These are phyloP conservation scores for Annona cherimola DNA, from an alignment of 164 flowering plant species.

Conservation along the genomic window DNA sequence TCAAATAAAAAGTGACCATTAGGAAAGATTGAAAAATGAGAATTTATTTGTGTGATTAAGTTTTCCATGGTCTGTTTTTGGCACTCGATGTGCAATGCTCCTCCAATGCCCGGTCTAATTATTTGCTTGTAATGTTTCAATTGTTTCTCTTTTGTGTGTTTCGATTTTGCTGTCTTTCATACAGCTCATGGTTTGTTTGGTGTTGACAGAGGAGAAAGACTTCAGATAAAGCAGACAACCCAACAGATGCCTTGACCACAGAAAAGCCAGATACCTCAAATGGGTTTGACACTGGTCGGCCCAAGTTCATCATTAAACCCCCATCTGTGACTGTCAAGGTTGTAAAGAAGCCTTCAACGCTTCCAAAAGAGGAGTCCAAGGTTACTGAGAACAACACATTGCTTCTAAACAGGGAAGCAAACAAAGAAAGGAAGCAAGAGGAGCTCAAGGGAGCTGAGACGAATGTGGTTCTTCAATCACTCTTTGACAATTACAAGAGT, in stretches of 20 bases:
- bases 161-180: not conserved
- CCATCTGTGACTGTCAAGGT: slow-evolving; percentile 6
- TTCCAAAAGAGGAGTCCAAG: not conserved
- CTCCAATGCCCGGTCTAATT: no score
- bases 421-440: slow-evolving; percentile 4
- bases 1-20: no score
- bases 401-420: not conserved
- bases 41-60: no score
- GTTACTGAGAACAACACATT: no score
- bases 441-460: not conserved
- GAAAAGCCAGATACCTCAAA: slow-evolving; percentile 11
- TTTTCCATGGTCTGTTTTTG: no score
- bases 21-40: no score
- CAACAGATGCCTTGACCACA: slow-evolving; percentile 41
- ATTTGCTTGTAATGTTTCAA: not conserved
- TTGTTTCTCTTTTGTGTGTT: not conserved
- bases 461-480: slow-evolving; percentile 9
- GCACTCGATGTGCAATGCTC: no score
- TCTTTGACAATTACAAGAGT: slow-evolving; percentile 4
- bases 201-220: slow-evolving; percentile 39
- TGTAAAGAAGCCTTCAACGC: slow-evolving; percentile 3
- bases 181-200: not conserved
- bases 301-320: slow-evolving; percentile 4
- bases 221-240: slow-evolving; percentile 27
- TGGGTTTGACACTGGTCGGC: not conserved